Evolutionary conservation across 352 stramenopile genomes (phyloP).

Genomic region (Thraustochytrium striatum): DNA sequence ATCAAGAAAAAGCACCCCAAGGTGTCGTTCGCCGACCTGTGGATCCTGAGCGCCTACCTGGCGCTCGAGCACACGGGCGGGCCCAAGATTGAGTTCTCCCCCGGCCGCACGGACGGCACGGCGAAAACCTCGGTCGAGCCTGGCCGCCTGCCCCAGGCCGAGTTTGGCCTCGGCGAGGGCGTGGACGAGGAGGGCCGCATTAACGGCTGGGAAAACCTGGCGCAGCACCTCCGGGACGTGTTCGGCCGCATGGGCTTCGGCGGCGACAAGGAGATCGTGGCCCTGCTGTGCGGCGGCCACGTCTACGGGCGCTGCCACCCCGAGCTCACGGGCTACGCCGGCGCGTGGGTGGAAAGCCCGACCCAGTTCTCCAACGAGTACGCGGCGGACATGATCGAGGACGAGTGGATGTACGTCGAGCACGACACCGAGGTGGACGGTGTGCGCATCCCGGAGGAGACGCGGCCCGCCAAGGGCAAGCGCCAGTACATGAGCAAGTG

Average conservation of each 20-base stretch:
- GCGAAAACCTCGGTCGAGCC: conserved; percentile 50
- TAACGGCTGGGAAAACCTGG: conserved; percentile 63
- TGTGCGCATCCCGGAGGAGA: conserved; percentile 53
- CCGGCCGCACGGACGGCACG: conserved; percentile 65
- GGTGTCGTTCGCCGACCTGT: conserved; percentile 76
- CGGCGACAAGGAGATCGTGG: conserved; percentile 94
- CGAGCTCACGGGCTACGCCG: conserved; percentile 83
- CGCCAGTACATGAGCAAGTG: conserved; percentile 71
- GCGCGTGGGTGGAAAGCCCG: conserved; percentile 65
- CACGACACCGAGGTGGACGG: conserved; percentile 55
- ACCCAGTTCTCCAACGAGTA: conserved; percentile 79
- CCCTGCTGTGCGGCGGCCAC: conserved; percentile 87
- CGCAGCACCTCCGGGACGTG: conserved; percentile 87
- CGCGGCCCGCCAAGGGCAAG: conserved; percentile 55
- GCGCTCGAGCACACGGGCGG: conserved; percentile 79
- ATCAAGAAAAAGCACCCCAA: conserved; percentile 76
- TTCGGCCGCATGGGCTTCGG: conserved; percentile 95
- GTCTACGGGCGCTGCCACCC: conserved; percentile 89
- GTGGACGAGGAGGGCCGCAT: conserved; percentile 27
- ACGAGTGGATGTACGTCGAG: conserved; percentile 74
- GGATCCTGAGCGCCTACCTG: conserved; percentile 68
- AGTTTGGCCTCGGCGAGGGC: conserved; percentile 63
- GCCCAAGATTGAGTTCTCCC: conserved; percentile 68
- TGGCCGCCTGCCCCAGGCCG: conserved; percentile 70
- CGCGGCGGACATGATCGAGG: conserved; percentile 76